A percentile compares a stretch with the other conserved stretches of the same genome.
These are phyloP conservation scores for Jacaranda mimosifolia DNA, from an alignment of 257 asterid genomes.

Conservation along the genomic window DNA sequence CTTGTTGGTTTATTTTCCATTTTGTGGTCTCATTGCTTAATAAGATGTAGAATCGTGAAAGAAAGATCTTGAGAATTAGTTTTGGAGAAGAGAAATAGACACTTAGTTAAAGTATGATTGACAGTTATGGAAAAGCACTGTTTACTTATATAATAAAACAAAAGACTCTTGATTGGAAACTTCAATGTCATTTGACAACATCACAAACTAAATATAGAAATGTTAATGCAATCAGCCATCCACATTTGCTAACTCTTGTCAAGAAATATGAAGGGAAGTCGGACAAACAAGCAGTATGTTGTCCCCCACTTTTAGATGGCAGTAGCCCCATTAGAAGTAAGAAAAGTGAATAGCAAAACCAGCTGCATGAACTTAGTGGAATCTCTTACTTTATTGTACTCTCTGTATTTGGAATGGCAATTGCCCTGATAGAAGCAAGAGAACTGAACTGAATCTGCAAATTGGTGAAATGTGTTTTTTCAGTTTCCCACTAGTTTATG, in stretches of 20 bases:
- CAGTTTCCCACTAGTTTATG: not conserved
- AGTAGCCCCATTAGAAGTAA: not conserved
- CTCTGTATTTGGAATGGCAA: not conserved
- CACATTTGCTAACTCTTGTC: not conserved
- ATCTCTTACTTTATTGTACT: constrained; percentile 2
- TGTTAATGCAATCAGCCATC: constrained; percentile 6
- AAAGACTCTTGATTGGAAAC: too few relatives aligned
- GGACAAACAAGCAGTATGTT: constrained; percentile 6
- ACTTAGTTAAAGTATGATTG: not conserved
- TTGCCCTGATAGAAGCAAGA: constrained; percentile 9
- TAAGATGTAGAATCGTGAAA: constrained; percentile 17
- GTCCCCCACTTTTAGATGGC: constrained; percentile 13
- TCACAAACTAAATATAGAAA: too few relatives aligned
- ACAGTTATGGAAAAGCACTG: not conserved
- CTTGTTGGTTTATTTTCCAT: constrained; percentile 15
- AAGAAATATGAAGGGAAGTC: not conserved
- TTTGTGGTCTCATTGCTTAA: not conserved
- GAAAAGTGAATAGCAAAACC: not conserved
- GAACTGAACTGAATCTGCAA: not conserved
- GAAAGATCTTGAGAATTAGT: not conserved
- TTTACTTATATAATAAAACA: too few relatives aligned
- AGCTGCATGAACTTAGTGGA: not conserved
- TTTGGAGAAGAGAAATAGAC: too few relatives aligned
- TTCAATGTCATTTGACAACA: too few relatives aligned
- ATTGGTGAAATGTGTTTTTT: not conserved